Evolutionary conservation across 768 basidiomycete genomes (phyloP), one percentile per base, ranked within the genome.

Genomic region (Suillus subalutaceus): DNA sequence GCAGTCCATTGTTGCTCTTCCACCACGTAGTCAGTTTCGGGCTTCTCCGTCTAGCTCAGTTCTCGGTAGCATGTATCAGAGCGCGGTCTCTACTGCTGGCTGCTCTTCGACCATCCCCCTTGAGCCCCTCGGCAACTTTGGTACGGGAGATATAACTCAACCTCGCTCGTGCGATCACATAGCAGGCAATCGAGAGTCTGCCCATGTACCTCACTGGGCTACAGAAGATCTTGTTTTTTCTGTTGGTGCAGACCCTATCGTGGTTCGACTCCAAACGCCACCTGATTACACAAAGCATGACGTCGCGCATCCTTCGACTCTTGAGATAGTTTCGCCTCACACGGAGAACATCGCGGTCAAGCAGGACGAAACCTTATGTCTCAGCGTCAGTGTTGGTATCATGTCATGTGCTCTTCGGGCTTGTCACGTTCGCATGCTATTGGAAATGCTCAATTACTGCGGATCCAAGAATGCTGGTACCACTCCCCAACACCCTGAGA

Each of bases 51-150:
- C 79, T 58, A 78, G 75, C 46, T 88, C 89, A 23, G 77, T 84
- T 58, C 76, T 83, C 6, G 86, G 86, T 70, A 93, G 89, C 77
- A 86, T 94, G 83, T 95, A 94, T 73, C 85, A 90, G 69, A 94
- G 92, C 70, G 90, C 90, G 5, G 69, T 90, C 26, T 90, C 90
- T 12, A 68, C 71, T 20, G 43, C 58, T 57, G 56, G 71, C 38
- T 32, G 43, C 35, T 41, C 53, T 62, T 10, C 23, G 64, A 57
- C 16, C 15, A 50, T 64, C 65, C 57, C 8, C 20, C 30, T 41
- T n/a, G 62, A 65, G 30, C 35, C 58, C 41, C 55, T 56, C 13
- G 13, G 16, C 52, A 12, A 56, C 48, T 58, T 65, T 62, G 26
- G 38, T 37, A 40, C 48, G 32, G 64, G 52, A 13, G 23, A 63